Evolutionary conservation across 306 rosid genomes (phyloP).

Genomic region (Casuarina equisetifolia): DNA sequence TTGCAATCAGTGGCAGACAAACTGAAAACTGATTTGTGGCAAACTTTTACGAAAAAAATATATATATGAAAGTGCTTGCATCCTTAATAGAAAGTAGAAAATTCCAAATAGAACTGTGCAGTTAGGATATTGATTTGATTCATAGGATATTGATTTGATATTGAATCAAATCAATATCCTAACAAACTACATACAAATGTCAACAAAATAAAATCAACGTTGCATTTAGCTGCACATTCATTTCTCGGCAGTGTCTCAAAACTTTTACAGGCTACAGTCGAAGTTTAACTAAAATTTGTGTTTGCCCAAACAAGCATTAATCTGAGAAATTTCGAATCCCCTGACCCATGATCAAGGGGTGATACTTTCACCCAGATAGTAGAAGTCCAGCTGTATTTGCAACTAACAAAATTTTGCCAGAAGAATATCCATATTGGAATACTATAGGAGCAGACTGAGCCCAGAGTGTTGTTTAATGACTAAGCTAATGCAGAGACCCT

Average conservation of each 20-base stretch:
- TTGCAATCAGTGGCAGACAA: slow-evolving; percentile 23
- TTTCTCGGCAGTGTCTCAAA: background rate
- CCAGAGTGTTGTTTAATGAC: background rate
- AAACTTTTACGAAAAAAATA: slow-evolving; percentile 2
- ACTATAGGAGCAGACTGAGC: background rate
- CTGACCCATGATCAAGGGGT: too few relatives aligned
- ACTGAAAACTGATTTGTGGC: slow-evolving; percentile 1
- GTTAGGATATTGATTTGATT: too few relatives aligned
- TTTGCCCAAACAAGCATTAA: background rate
- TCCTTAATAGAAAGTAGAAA: background rate
- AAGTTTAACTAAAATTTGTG: background rate
- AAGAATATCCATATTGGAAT: too few relatives aligned
- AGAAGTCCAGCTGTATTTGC: too few relatives aligned
- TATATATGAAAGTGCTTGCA: background rate
- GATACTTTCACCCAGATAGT: too few relatives aligned
- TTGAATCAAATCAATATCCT: background rate
- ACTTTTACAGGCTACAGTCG: background rate
- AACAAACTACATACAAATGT: background rate
- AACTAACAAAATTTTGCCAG: too few relatives aligned
- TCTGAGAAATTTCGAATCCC: background rate
- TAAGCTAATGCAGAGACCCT: background rate
- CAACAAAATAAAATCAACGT: background rate
- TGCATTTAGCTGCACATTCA: background rate
- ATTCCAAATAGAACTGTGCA: background rate
- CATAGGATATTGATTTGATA: too few relatives aligned